A percentile compares a stretch with the other conserved stretches of the same genome.
phyloP scores from a whole-genome alignment of 352 stramenopile species.

The Lagenidium sp. region DNA sequence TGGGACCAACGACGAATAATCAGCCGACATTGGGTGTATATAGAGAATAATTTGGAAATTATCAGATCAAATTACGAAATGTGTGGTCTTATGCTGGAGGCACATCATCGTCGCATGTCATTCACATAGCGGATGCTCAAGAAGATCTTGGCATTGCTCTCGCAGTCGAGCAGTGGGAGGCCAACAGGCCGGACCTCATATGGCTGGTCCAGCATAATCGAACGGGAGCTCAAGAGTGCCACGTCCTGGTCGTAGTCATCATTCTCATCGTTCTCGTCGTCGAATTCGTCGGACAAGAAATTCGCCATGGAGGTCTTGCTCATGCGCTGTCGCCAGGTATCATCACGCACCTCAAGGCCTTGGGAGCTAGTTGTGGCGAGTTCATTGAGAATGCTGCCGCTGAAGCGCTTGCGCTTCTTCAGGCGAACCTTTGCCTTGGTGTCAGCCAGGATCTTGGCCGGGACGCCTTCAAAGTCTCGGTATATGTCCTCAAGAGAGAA shows the following conservation, averaged over 20 bases:
- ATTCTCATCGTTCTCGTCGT: constrained; percentile 22
- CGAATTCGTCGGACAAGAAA: constrained; percentile 21
- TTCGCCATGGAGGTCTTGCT: constrained; percentile 21
- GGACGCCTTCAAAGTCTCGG: constrained; percentile 66
- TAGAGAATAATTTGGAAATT: too few relatives aligned
- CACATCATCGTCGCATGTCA: constrained; percentile 63
- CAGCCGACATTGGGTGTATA: too few relatives aligned
- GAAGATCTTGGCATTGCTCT: constrained; percentile 51
- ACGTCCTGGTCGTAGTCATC: constrained; percentile 63
- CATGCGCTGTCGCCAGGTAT: constrained; percentile 59
- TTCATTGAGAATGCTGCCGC: constrained; percentile 72
- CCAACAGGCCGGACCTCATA: constrained; percentile 39
- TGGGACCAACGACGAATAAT: too few relatives aligned
- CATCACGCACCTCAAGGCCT: constrained; percentile 48
- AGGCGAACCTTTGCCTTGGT: constrained; percentile 62
- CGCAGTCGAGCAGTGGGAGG: constrained; percentile 37
- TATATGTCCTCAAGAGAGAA: constrained; percentile 85
- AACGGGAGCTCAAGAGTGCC: constrained; percentile 41
- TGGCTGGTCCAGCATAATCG: constrained; percentile 38
- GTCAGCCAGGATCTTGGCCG: constrained; percentile 58
- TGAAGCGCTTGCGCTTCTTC: constrained; percentile 71
- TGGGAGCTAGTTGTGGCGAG: constrained; percentile 26
- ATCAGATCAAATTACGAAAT: too few relatives aligned
- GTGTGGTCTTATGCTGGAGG: not conserved
- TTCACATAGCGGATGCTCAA: constrained; percentile 85